phyloP scores from a whole-genome alignment of 257 asterid species.

The Ocimum tenuiflorum region DNA sequence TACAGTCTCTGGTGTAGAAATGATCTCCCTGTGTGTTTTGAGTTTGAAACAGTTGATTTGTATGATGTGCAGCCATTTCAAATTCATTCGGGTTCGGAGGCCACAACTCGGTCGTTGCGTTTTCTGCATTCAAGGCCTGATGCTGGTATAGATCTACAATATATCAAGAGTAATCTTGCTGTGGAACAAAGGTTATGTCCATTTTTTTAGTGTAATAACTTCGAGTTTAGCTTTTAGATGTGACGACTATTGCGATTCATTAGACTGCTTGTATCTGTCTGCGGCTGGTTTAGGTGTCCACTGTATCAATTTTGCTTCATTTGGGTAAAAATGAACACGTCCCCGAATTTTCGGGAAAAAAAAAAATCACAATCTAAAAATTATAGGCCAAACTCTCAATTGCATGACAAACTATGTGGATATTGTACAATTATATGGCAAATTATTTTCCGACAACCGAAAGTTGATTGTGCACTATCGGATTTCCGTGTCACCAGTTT shows the following conservation, averaged over 20 bases:
- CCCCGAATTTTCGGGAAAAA: no score
- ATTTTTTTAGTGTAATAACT: constrained; percentile 24
- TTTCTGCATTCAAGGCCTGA: constrained; percentile 57
- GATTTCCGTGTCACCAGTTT: no score
- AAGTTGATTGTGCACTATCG: no score
- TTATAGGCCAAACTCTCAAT: no score
- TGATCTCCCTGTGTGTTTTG: background rate
- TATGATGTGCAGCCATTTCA: constrained; percentile 54
- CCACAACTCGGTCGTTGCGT: no score
- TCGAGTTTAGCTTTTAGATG: constrained; percentile 23
- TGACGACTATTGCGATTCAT: constrained; percentile 14
- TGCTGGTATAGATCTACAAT: background rate
- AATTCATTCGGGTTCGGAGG: constrained; percentile 84
- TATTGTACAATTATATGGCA: no score
- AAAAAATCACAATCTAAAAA: no score
- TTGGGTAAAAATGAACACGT: no score
- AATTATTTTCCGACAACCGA: no score
- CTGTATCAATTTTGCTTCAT: constrained; percentile 22
- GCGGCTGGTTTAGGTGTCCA: constrained; percentile 20
- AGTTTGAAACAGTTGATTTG: no score
- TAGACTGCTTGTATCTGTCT: constrained; percentile 8
- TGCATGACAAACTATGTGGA: no score
- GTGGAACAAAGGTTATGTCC: background rate
- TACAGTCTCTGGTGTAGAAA: background rate
- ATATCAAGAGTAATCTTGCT: constrained; percentile 9